Evolutionary conservation across 306 rosid species (phyloP), one percentile per base, ranked within the genome.

Genomic region (Vachellia collinsii): DNA sequence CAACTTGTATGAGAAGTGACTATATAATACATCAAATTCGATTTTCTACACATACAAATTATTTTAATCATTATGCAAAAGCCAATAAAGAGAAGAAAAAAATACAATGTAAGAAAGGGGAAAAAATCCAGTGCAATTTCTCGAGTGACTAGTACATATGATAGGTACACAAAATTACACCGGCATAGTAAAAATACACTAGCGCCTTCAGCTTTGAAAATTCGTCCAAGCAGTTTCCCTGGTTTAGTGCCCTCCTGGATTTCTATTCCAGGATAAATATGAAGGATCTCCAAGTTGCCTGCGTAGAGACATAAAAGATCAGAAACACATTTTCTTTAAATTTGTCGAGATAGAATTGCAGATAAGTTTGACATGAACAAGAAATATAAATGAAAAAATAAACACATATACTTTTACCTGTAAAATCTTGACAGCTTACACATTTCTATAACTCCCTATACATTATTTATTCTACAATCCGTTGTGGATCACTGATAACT

Each of bases 231-330:
- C 62, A 67, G 70, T n/a, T 79, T 79, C 82, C 62, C 65, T 58
- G 34, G 48, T 74, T 88, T 80, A 94, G 85, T 77, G 97, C 48
- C 97, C 94, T 50, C 88, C 91, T 0, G 97, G 94, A 80, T 82
- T 89, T 83, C 92, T 90, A 82, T 91, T 94, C 98, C 97, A 94
- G 19, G 98, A 91, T 80, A 94, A 81, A 71, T 92, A 94, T 4
- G 97, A 82, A 6, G 98, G 97, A 72, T 94, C 98, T 65, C 98
- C 98, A 62, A 94, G 99, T 91, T 86, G 91, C 94, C 99, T 95
- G 87, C 63, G 83, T 77, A 75, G 25, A 78, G 3, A 46, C 38
- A 73, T 44, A 79, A 62, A 81, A 81, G 65, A 77, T 61, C 50
- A 42, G 63, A 47, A 72, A 19, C 46, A 12, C 19, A 72, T 25